Evolutionary conservation across 192 early-diverging fungal genomes (phyloP), one percentile per base, ranked within the genome.

Genomic region (Backusella tuberculispora): DNA sequence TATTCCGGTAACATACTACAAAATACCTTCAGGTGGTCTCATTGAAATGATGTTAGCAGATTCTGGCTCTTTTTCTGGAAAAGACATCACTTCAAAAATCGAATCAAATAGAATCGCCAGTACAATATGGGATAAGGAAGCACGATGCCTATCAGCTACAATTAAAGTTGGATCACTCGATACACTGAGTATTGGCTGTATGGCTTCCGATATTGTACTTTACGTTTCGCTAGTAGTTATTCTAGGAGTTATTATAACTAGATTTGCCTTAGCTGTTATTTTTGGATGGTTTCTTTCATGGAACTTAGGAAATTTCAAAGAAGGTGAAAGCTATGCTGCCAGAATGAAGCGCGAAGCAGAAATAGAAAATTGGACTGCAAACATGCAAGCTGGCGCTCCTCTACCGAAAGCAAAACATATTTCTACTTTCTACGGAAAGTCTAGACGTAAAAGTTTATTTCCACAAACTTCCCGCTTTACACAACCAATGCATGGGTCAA

Each of bases 251-350:
- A 89, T 94, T 63, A 46, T 92, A 56, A 82, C 88, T 63, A 86
- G 89, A 65, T 97, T 97, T 72, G 78, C 88, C 53, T 76, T 95
- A 82, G 94, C 95, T 0, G 69, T 95, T 37, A 83, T 89, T 46
- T 96, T 95, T 85, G 88, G 88, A 45, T 96, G 95, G 95, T 88
- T 94, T 68, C 80, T 95, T 60, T 89, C 90, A 13, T 88, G 90
- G 83, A 85, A 90, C 41, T 83, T 97, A 45, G 95, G 95, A 10
- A 89, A 88, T 56, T 87, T 96, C 63, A 86, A 86, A 47, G 81
- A 88, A 73, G 53, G 53, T 60, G 86, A 90, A 74, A 86, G 90
- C 45, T 86, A 85, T 50, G 84, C 81, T 44, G 83, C 85, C 44
- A 82, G 85, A 74, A 60, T 80, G 26, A 75, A 73, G 24, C 74